Base-by-base conservation (phyloP, 2,329 filamentous ascomycete genomes). In the Dothidotthia symphoricarpi region DNA sequence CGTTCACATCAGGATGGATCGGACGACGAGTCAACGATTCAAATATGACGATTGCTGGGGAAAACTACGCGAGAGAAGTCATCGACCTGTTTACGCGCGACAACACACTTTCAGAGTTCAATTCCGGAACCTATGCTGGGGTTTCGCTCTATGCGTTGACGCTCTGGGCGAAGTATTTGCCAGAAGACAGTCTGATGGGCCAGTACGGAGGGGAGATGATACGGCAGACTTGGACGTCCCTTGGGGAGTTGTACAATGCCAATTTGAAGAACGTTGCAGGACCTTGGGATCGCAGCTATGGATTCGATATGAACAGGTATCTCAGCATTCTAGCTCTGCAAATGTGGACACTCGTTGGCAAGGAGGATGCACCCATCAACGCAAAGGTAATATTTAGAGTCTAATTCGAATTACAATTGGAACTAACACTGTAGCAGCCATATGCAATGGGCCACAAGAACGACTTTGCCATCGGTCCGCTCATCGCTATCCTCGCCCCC, bases 271-370 rank as follows among this genome's bases (percentile, higher is more conserved):
- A 83, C 43, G 71, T 82, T 31, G 80, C 80, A 2, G 81, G 80
- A 0, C 81, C 81, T 0, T 83, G 80, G 80, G 81, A 83, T 57
- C 73, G 81, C 0, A 69, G 74, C 0, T 83, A 83, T 45, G 79
- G 79, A 1, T 82, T 75, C 40, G 79, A 83, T 42, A 81, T 83
- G 79, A 81, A 80, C 37, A 66, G 72, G 6, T 83, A 83, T 49
- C 57, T 82, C 3, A 75, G 75, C 35, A 69, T 83, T 32, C 73
- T 82, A 57, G 74, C 75, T 0, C 57, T 78, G 11, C 78, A 78
- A 62, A 70, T 83, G 44, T 83, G 79, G 80, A 72, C 75, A 0
- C 42, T 81, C 3, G 66, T 78, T 4, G 78, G 77, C 7, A 75
- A 77, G 29, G 57, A 67, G 3, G 55, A 59, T 5, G 61, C 66